phyloP scores from a whole-genome alignment of 2,329 filamentous ascomycete species.

The Arthroderma sp. region DNA sequence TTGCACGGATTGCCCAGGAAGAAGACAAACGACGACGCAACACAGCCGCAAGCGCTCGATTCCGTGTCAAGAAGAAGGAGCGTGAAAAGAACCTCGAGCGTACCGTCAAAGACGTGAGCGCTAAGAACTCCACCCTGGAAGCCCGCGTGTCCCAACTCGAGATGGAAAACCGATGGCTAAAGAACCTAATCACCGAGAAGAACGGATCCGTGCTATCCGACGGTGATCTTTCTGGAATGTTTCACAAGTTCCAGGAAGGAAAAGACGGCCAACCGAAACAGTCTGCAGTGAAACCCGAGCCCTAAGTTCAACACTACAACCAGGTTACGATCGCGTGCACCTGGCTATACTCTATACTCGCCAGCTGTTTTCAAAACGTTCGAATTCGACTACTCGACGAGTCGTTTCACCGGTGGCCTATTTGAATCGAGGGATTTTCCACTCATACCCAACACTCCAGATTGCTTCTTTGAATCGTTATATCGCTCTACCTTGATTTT shows the following conservation, averaged over 20 bases:
- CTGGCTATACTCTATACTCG: too few species aligned
- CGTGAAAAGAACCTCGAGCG: constrained; percentile 75
- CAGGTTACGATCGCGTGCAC: too few species aligned
- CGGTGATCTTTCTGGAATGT: constrained; percentile 28
- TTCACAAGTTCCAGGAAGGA: constrained; percentile 27
- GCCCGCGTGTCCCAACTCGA: constrained; percentile 62
- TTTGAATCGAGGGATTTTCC: too few species aligned
- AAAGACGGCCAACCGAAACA: constrained; percentile 14
- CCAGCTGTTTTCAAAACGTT: too few species aligned
- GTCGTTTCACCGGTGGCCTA: too few species aligned
- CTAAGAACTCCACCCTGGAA: constrained; percentile 64
- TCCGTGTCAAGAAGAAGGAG: constrained; percentile 93
- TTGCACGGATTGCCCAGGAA: constrained; percentile 61
- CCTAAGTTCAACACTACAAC: too few species aligned
- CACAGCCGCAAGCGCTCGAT: constrained; percentile 75
- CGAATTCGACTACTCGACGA: too few species aligned
- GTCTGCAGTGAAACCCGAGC: background rate
- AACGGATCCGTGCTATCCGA: constrained; percentile 41
- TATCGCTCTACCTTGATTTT: too few species aligned
- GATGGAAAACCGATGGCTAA: constrained; percentile 71
- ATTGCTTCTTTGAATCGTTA: too few species aligned
- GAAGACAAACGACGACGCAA: constrained; percentile 84
- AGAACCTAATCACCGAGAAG: constrained; percentile 70
- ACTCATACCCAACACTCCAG: too few species aligned
- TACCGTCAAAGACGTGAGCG: constrained; percentile 68